A percentile compares a stretch with the other conserved stretches of the same genome.
These are phyloP conservation scores for Zymoseptoria brevis DNA, from an alignment of 2,329 filamentous ascomycete species.

Conservation along the genomic window DNA sequence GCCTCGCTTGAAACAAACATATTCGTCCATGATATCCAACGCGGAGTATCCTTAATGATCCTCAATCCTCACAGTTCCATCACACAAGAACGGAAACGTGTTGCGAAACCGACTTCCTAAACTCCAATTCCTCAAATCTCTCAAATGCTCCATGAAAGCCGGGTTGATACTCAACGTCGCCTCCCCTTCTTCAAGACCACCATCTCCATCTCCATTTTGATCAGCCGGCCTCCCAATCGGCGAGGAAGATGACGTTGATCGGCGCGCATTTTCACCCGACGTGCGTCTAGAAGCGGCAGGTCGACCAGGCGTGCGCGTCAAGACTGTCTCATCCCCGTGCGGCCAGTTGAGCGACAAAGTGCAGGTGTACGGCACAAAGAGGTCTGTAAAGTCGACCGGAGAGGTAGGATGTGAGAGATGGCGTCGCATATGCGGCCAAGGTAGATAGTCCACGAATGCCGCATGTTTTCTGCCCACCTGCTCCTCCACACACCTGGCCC, in stretches of 20 bases:
- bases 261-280: no score
- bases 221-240: no score
- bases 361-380: slow-evolving; percentile 73
- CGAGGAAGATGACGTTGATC: no score
- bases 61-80: slow-evolving; percentile 22
- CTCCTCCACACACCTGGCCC: slow-evolving; percentile 56
- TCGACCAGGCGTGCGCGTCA: slow-evolving; percentile 36
- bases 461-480: slow-evolving; percentile 65
- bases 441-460: slow-evolving; percentile 73
- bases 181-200: slow-evolving; percentile 15
- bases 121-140: slow-evolving; percentile 72
- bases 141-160: slow-evolving; percentile 73
- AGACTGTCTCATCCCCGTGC: slow-evolving; percentile 63
- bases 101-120: slow-evolving; percentile 49
- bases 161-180: slow-evolving; percentile 71
- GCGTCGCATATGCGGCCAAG: slow-evolving; percentile 71
- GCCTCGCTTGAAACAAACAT: no score
- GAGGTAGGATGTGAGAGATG: slow-evolving; percentile 42
- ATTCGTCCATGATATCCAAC: no score
- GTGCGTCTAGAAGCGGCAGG: no score
- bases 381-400: slow-evolving; percentile 57
- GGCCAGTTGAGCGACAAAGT: slow-evolving; percentile 77
- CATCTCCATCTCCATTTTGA: neutral
- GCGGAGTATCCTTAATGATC: slow-evolving; percentile 5
- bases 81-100: slow-evolving; percentile 26